Evolutionary conservation across 2,329 filamentous ascomycete species (phyloP).

Genomic region (Nigrospora sphaerica): DNA sequence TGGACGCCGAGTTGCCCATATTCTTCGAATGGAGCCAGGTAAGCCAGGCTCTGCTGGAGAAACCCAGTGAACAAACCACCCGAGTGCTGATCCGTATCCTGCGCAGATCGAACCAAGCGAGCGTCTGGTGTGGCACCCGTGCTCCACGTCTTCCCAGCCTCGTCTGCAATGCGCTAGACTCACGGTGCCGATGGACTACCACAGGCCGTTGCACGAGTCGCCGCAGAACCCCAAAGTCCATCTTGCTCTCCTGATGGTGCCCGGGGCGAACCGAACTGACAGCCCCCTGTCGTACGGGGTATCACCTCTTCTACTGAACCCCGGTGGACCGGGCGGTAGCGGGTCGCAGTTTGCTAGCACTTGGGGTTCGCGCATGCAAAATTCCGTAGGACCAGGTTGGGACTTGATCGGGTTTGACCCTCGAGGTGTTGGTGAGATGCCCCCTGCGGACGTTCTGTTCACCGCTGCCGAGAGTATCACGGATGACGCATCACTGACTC

Average conservation of each 20-base stretch:
- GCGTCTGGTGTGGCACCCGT: conserved; percentile 36
- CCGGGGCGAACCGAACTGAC: conserved; percentile 20
- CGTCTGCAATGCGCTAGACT: conserved; percentile 30
- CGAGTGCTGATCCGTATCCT: not conserved
- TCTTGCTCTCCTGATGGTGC: conserved; percentile 26
- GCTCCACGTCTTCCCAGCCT: conserved; percentile 11
- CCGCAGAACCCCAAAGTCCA: conserved; percentile 26
- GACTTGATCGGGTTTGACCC: conserved; percentile 31
- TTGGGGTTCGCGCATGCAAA: conserved; percentile 22
- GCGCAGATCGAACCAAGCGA: conserved; percentile 34
- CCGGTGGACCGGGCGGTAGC: conserved; percentile 38
- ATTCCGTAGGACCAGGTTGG: conserved; percentile 28
- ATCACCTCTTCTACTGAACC: conserved; percentile 36
- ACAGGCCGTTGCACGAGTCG: conserved; percentile 28
- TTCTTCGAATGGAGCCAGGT: not conserved
- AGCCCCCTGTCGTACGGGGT: conserved; percentile 22
- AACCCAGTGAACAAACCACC: no score
- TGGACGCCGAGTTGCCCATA: no score
- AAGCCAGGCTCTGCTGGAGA: not conserved
- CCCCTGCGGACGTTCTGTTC: not conserved
- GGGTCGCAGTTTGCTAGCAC: conserved; percentile 23
- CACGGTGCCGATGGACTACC: conserved; percentile 40
- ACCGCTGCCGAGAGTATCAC: not conserved
- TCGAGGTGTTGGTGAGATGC: not conserved
- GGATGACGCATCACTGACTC: no score